phyloP scores from a whole-genome alignment of 768 basidiomycete species.

The Pleurotus cornucopiae region DNA sequence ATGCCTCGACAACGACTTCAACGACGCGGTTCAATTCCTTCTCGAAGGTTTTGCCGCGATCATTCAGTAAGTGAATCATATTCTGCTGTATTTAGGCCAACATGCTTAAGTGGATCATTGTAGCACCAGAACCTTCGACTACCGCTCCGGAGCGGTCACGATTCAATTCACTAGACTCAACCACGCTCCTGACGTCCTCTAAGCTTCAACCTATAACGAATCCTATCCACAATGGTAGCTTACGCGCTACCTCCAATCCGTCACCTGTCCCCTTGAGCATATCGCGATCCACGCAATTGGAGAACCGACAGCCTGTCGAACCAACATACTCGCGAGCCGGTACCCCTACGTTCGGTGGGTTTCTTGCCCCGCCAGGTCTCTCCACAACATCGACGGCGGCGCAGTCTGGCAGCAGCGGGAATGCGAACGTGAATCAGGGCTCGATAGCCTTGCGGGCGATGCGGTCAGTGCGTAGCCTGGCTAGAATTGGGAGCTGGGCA shows the following conservation, averaged over 20 bases:
- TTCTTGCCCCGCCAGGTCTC: constrained; percentile 27
- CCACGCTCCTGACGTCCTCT: constrained; percentile 1
- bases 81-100: neutral
- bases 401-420: constrained; percentile 7
- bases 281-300: constrained; percentile 10
- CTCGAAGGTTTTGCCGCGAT: constrained; percentile 13
- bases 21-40: constrained; percentile 67
- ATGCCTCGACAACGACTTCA: constrained; percentile 18
- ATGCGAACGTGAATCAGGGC: constrained; percentile 29
- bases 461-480: constrained; percentile 67
- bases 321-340: constrained; percentile 29
- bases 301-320: constrained; percentile 14
- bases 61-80: constrained; percentile 18
- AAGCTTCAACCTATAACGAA: constrained; percentile 7
- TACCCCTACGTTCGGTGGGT: constrained; percentile 30
- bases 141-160: constrained; percentile 5
- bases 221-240: constrained; percentile 26
- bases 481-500: constrained; percentile 70
- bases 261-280: constrained; percentile 15
- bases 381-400: constrained; percentile 5
- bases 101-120: neutral
- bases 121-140: constrained; percentile 4
- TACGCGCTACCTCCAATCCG: constrained; percentile 33
- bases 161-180: constrained; percentile 3
- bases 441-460: constrained; percentile 80